phyloP scores from a whole-genome alignment of 2,329 filamentous ascomycete genomes.

The Pseudogymnoascus sp. region DNA sequence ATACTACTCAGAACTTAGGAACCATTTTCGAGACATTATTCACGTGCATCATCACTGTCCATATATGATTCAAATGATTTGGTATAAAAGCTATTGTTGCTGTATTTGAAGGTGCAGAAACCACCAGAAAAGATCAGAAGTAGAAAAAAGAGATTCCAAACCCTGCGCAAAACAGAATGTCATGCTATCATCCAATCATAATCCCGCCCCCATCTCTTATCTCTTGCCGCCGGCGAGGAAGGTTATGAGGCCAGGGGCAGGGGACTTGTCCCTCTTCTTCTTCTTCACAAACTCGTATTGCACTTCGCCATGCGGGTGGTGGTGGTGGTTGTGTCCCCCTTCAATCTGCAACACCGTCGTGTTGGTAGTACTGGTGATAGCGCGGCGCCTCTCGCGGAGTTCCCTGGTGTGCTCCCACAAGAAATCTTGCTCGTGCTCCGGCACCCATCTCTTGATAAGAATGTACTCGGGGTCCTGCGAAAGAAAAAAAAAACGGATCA shows the following conservation, averaged over 20 bases:
- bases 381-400: slow-evolving; percentile 30
- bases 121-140: background rate
- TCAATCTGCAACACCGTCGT: slow-evolving; percentile 18
- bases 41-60: background rate
- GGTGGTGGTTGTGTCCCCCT: slow-evolving; percentile 17
- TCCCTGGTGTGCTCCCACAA: slow-evolving; percentile 63
- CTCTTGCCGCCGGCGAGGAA: slow-evolving; percentile 25
- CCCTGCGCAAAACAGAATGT: background rate
- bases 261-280: slow-evolving; percentile 24
- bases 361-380: slow-evolving; percentile 7
- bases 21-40: background rate
- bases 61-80: background rate
- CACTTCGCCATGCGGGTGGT: slow-evolving; percentile 12
- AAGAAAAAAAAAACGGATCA: slow-evolving; percentile 14
- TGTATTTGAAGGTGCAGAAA: background rate
- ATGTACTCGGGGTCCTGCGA: slow-evolving; percentile 59
- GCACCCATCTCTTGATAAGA: slow-evolving; percentile 65
- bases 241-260: slow-evolving; percentile 22
- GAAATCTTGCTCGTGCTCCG: slow-evolving; percentile 60
- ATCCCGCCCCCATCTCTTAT: background rate
- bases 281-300: slow-evolving; percentile 25
- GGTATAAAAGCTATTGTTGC: slow-evolving; percentile 4
- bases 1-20: background rate
- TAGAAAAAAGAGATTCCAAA: background rate
- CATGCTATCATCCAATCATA: slow-evolving; percentile 5